phyloP scores from a whole-genome alignment of 345 rosid species.

The Boechera stricta region DNA sequence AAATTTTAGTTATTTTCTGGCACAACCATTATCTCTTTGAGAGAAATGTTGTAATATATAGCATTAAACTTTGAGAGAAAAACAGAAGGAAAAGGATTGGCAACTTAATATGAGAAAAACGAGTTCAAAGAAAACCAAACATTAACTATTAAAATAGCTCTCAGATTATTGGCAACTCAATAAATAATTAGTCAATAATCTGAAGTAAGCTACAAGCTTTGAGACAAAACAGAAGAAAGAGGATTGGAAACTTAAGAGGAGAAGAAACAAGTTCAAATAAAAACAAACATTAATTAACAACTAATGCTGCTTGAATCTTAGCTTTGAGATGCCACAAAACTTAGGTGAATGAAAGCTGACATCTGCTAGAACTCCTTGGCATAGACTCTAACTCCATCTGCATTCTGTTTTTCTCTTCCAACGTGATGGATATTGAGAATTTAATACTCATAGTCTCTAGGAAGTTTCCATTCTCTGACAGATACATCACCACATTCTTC shows the following conservation, averaged over 20 bases:
- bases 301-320: background rate
- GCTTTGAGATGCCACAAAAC: background rate
- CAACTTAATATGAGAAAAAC: background rate
- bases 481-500: background rate
- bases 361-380: background rate
- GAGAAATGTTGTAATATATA: too few relatives aligned
- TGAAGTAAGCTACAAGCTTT: conserved; percentile 1
- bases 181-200: background rate
- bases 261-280: background rate
- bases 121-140: background rate
- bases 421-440: background rate
- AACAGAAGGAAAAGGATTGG: background rate
- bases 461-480: conserved; percentile 7
- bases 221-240: background rate
- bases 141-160: background rate
- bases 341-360: conserved; percentile 12
- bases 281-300: background rate
- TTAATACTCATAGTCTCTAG: background rate
- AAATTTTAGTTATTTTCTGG: too few relatives aligned
- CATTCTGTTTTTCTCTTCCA: background rate
- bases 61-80: too few relatives aligned
- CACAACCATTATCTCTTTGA: too few relatives aligned
- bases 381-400: conserved; percentile 5
- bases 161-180: too few relatives aligned
- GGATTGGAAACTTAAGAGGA: background rate